Conservation (phyloP, 139 green algal genomes). For the Klebsormidium nitens region DNA sequence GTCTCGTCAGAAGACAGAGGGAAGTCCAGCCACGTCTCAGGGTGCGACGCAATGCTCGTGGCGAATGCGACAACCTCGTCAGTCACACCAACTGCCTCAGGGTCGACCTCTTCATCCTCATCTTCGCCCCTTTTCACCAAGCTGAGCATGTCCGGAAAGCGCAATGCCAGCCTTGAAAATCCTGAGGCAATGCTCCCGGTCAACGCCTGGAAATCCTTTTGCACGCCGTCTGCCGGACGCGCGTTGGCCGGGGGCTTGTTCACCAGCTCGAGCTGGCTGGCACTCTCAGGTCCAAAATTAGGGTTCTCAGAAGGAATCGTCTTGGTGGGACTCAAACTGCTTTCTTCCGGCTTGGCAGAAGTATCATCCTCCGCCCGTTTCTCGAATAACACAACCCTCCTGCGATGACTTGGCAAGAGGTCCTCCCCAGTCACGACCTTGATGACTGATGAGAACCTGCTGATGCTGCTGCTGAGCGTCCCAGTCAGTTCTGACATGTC, state of each 20-base stretch:
- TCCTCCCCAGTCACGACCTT: constrained; percentile 32
- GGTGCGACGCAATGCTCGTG: constrained; percentile 21
- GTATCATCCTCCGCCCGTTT: not conserved
- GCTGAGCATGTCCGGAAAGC: constrained; percentile 13
- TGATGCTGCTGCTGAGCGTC: no score
- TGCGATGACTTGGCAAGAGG: not conserved
- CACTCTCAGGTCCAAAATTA: not conserved
- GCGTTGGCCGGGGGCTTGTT: not conserved
- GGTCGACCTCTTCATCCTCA: constrained; percentile 9
- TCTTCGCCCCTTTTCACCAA: constrained; percentile 13
- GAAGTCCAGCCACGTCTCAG: constrained; percentile 43
- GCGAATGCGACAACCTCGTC: constrained; percentile 36
- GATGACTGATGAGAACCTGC: constrained; percentile 28
- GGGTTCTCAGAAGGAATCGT: not conserved
- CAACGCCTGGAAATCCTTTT: constrained; percentile 25
- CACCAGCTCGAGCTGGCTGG: not conserved
- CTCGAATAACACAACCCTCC: not conserved
- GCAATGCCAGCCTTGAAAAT: constrained; percentile 15
- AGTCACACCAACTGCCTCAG: constrained; percentile 5
- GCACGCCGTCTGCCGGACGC: constrained; percentile 4
- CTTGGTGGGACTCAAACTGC: not conserved
- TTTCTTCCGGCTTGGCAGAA: not conserved
- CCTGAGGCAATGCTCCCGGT: no score
- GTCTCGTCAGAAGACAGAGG: constrained; percentile 23
- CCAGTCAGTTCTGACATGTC: no score